Evolutionary conservation across 2,329 filamentous ascomycete species (phyloP), one percentile per base, ranked within the genome.

Genomic region (Penicillium italicum): DNA sequence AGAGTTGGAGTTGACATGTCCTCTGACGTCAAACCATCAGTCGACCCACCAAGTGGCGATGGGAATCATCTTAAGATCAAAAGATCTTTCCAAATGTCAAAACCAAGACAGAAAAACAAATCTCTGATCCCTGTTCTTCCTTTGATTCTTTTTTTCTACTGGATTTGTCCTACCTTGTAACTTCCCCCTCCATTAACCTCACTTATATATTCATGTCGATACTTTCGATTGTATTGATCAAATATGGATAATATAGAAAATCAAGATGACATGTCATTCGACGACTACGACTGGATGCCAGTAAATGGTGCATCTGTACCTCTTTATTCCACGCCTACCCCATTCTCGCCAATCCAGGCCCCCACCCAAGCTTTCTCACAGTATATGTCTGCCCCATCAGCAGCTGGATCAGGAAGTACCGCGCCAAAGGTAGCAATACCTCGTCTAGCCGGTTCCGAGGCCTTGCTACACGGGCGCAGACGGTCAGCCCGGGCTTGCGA

Each of bases 401-500:
- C 14, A 12, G n/a, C 34, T 5, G 33, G n/a, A n/a, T n/a, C 31
- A 14, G 18, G 16, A 26, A 41, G n/a, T 37, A 40, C 24, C 9
- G 18, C 36, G 1, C 58, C 62, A 2, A 71, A 71, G 44, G 66
- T 72, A 30, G 60, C 69, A 1, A 72, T 72, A 12, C 69, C 69
- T 1, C 67, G 69, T 6, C 50, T 65, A 9, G 55, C 65, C 2
- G 49, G 57, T 2, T 30, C 59, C n/a, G 63, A 62, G 22, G 59
- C 49, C 0, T 54, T 57, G 0, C 50, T 55, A 1, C 62, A 62
- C 14, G 53, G 43, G 28, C 66, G 68, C 33, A 66, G 65, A 9
- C 69, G 70, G 7, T 70, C 70, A 8, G 62, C 65, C 0, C 65
- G 69, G 5, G 72, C 73, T 30, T 71, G 70, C 33, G 72, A 75